Base-by-base conservation (phyloP, 306 rosid genomes). In the Lathyrus aphaca region DNA sequence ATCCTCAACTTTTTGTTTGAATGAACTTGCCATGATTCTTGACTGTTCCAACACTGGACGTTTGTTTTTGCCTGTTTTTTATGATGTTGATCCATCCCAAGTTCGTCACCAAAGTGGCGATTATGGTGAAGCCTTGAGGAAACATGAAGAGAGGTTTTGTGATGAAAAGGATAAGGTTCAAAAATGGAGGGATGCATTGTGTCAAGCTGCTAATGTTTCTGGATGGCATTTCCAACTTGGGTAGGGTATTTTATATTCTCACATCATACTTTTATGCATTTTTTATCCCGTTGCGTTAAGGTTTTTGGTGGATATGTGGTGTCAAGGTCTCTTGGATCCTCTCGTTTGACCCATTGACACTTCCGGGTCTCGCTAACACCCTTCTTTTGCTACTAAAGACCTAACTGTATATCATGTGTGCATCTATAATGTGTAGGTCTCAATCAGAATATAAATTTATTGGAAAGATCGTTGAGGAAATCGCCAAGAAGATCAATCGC, bases 371-470 rank as follows among this genome's bases (percentile, higher is more conserved):
- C 23, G 23, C 23, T 21, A 21, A 21, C 23, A 21, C 23, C 23
- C 23, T 21, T 21, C 23, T 21, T 21, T 21, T 21, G 23, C 23
- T 21, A 21, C 23, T 21, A 21, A 21, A 21, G 23, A 21, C 23
- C 23, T 21, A 21, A 21, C 1, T 21, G 23, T 21, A 39, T 10
- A 39, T 39, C 54, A 21, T 42, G 69, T 42, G 69, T 46, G 25
- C 68, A 45, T 45, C 10, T 46, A 12, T 15, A 29, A 46, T 32
- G 30, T 30, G 71, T 10, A 66, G 71, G 71, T 48, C 45, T 29
- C 6, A 66, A 66, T 3, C 59, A 25, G 59, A 66, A 48, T 48
- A 48, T 7, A 66, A 66, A 42, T 66, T 66, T 42, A 14, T 64
- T 12, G 9, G 0, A 12, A 43, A 3, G 8, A 42, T 43, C 1